Evolutionary conservation across 2,329 filamentous ascomycete species (phyloP).

Genomic region (Colletotrichum agaves): DNA sequence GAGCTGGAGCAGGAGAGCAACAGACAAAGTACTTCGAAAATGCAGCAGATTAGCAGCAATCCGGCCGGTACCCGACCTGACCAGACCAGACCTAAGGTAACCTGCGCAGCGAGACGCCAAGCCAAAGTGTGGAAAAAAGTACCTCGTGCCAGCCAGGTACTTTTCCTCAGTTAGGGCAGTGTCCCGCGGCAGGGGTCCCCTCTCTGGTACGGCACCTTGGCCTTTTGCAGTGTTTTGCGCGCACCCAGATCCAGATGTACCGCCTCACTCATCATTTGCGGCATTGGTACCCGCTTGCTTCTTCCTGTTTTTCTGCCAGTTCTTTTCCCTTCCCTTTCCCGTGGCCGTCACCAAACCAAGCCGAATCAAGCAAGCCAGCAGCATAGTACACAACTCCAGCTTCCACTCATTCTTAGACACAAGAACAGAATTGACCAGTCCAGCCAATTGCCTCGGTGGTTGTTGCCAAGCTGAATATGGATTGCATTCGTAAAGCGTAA

Average conservation of each 20-base stretch:
- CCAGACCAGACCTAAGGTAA: no score
- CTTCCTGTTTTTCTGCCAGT: background rate
- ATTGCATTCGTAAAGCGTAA: no score
- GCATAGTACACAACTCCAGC: background rate
- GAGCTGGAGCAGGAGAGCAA: background rate
- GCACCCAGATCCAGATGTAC: background rate
- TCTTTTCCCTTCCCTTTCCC: no score
- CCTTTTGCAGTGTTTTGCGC: no score
- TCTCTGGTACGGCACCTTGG: background rate
- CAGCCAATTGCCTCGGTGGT: background rate
- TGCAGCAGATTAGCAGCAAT: constrained; percentile 15
- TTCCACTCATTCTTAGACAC: background rate
- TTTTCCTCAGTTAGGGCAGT: no score
- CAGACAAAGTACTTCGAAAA: background rate
- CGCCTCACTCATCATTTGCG: background rate
- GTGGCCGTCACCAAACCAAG: background rate
- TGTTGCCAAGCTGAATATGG: no score
- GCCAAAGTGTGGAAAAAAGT: background rate
- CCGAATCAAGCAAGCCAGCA: background rate
- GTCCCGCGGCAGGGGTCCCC: no score
- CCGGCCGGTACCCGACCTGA: background rate
- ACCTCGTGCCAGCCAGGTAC: background rate
- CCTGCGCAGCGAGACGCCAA: background rate
- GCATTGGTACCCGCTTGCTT: background rate
- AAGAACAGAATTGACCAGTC: constrained; percentile 15